Conservation (phyloP, 306 rosid genomes). For the Vicia faba region DNA sequence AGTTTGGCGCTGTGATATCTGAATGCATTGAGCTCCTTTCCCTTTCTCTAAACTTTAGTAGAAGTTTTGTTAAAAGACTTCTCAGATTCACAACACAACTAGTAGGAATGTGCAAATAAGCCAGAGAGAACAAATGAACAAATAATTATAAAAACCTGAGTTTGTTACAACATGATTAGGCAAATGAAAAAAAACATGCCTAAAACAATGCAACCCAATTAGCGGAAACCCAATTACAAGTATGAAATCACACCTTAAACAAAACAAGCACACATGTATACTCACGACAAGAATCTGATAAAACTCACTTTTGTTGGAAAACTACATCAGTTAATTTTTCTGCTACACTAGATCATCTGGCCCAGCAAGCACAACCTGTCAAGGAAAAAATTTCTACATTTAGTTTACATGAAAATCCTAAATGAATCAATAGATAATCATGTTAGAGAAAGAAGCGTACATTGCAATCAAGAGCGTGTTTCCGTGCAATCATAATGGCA, state of each 20-base stretch:
- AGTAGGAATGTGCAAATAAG: conserved; percentile 43
- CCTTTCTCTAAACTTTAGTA: no score
- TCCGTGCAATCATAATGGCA: conserved; percentile 81
- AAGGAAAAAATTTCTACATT: conserved; percentile 19
- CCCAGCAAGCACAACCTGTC: conserved; percentile 90
- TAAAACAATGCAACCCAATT: conserved; percentile 80
- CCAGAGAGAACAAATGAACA: conserved; percentile 71
- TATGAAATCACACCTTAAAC: conserved; percentile 44
- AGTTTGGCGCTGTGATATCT: background rate
- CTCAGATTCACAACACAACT: no score
- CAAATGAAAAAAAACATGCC: conserved; percentile 85
- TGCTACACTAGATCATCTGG: conserved; percentile 89
- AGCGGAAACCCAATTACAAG: conserved; percentile 62
- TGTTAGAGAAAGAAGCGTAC: conserved; percentile 51
- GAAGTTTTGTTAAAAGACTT: no score
- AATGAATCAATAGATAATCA: conserved; percentile 21
- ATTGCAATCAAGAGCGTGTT: conserved; percentile 87
- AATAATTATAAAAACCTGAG: conserved; percentile 52
- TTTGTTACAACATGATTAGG: conserved; percentile 78
- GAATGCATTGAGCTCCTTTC: no score
- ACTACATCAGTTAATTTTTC: conserved; percentile 49
- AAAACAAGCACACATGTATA: conserved; percentile 56
- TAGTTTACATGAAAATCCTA: conserved; percentile 24
- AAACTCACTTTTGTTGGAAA: conserved; percentile 48
- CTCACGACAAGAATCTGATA: conserved; percentile 54